A percentile compares a stretch with the other conserved stretches of the same genome.
Evolutionary conservation across 306 rosid genomes (phyloP).

Genomic region (Psophocarpus tetragonolobus): DNA sequence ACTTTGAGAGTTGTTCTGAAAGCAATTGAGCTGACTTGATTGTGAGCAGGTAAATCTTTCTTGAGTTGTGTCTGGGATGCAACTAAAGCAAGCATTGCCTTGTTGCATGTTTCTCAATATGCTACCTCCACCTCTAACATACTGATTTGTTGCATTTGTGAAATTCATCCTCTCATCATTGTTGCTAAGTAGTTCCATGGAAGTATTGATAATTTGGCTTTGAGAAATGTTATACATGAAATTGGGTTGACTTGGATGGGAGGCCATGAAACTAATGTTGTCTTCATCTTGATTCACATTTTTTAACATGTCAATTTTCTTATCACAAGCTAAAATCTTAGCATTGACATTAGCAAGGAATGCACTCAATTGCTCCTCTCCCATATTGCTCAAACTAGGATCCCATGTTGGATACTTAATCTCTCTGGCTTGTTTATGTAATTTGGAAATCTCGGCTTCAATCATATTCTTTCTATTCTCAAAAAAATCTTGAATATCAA

Average conservation of each 20-base stretch:
- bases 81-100: not conserved
- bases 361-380: not conserved
- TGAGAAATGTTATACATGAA: not conserved
- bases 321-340: constrained; percentile 15
- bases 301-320: constrained; percentile 19
- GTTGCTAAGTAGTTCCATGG: not conserved
- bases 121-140: too few relatives aligned
- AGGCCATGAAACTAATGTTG: too few relatives aligned
- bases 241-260: not conserved
- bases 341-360: not conserved
- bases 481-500: constrained; percentile 8
- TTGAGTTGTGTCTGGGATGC: not conserved
- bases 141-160: not conserved
- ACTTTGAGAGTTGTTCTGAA: not conserved
- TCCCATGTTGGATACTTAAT: too few relatives aligned
- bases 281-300: too few relatives aligned
- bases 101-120: not conserved
- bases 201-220: not conserved
- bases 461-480: not conserved
- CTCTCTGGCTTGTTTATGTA: not conserved
- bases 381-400: not conserved
- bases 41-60: not conserved
- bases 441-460: constrained; percentile 17
- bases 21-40: not conserved
- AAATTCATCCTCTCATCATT: not conserved